Conservation (phyloP, 257 asterid species). For the Orobanche coerulescens region DNA sequence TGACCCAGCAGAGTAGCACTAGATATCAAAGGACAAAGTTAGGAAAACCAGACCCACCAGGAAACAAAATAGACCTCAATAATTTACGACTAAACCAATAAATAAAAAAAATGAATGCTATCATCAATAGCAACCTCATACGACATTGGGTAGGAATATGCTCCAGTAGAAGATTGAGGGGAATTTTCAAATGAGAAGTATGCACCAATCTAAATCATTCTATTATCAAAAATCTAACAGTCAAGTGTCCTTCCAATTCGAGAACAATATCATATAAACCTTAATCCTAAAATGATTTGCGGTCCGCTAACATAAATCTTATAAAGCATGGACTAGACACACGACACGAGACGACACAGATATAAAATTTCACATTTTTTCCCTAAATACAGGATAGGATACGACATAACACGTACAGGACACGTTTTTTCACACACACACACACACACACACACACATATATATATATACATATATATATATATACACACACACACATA, state of each 20-base stretch:
- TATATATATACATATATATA: no score
- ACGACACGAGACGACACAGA: no score
- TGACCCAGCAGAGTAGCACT: conserved; percentile 97
- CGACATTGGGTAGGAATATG: neutral
- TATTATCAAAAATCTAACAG: neutral
- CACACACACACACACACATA: no score
- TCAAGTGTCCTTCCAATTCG: neutral
- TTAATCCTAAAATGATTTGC: no score
- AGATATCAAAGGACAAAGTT: conserved; percentile 23
- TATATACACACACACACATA: no score
- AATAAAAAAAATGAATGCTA: neutral
- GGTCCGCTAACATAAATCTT: no score
- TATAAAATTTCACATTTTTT: no score
- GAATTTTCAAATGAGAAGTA: neutral
- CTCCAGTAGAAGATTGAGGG: neutral
- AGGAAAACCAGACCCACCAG: conserved; percentile 18
- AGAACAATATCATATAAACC: no score
- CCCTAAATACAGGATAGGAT: no score
- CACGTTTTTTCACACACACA: no score
- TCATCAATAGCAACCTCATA: neutral
- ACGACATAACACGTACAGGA: no score
- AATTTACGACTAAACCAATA: neutral
- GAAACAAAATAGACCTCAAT: neutral
- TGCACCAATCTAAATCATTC: neutral
- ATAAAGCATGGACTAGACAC: no score